phyloP scores from a whole-genome alignment of 352 stramenopile genomes.

The Halophytophthora batemanensis region DNA sequence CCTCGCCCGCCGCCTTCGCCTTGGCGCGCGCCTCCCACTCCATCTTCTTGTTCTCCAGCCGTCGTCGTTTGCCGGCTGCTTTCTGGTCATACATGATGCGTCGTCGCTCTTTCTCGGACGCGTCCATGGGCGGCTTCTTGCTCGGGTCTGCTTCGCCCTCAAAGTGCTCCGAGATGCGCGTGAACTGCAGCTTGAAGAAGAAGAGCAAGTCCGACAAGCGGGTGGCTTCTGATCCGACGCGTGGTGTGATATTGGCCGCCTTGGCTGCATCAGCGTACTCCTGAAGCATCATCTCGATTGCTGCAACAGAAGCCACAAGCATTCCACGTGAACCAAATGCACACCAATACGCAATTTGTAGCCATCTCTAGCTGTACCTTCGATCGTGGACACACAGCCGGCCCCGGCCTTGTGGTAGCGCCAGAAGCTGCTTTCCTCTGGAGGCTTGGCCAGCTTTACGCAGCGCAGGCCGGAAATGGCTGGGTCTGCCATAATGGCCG shows the following conservation, averaged over 20 bases:
- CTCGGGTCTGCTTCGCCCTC: conserved; percentile 46
- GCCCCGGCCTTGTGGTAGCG: conserved; percentile 82
- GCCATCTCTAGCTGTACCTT: conserved; percentile 44
- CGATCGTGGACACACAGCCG: conserved; percentile 86
- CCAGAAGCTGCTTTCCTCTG: conserved; percentile 85
- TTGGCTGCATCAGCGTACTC: conserved; percentile 58
- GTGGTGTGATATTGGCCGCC: conserved; percentile 28
- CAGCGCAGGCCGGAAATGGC: conserved; percentile 54
- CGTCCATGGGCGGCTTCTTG: conserved; percentile 74
- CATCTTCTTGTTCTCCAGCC: conserved; percentile 64
- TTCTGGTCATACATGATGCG: conserved; percentile 75
- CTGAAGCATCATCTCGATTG: conserved; percentile 80
- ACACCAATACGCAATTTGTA: conserved; percentile 5
- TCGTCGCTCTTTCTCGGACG: conserved; percentile 76
- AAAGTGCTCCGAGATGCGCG: conserved; percentile 60
- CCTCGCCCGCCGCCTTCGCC: conserved; percentile 46
- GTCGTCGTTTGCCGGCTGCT: conserved; percentile 67
- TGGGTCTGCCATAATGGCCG: conserved; percentile 61
- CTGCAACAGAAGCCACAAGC: conserved; percentile 25
- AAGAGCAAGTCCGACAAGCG: conserved; percentile 70
- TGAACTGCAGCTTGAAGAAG: conserved; percentile 82
- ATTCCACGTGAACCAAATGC: neutral
- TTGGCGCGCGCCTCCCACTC: conserved; percentile 47
- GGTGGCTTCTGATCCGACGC: conserved; percentile 27
- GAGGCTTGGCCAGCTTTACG: conserved; percentile 76